phyloP scores from a whole-genome alignment of 768 basidiomycete genomes.

The Suillus plorans region DNA sequence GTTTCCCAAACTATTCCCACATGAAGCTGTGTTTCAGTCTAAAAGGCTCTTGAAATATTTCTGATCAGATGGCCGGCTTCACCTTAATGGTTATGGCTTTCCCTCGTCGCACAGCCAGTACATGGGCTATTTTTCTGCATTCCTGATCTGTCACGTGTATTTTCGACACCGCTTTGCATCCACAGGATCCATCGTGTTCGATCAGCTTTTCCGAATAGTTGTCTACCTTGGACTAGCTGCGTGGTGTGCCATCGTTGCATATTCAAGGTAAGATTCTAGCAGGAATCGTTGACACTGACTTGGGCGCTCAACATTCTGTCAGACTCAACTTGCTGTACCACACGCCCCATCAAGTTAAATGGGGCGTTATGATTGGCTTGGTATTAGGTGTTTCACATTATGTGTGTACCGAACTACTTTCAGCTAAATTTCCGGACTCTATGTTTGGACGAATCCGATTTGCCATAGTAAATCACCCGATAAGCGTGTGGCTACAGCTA shows the following conservation, averaged over 20 bases:
- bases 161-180: conserved; percentile 65
- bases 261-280: conserved; percentile 60
- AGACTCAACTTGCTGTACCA: conserved; percentile 79
- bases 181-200: conserved; percentile 50
- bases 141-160: conserved; percentile 70
- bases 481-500: conserved; percentile 65
- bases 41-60: conserved; percentile 6
- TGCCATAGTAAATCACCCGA: conserved; percentile 52
- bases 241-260: conserved; percentile 71
- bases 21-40: not conserved
- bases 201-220: conserved; percentile 45
- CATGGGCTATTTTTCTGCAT: conserved; percentile 85
- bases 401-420: conserved; percentile 55
- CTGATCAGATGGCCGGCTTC: conserved; percentile 17
- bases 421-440: conserved; percentile 51
- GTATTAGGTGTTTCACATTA: conserved; percentile 56
- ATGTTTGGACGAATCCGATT: conserved; percentile 49
- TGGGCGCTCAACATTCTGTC: not conserved
- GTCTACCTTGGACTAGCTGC: conserved; percentile 50
- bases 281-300: not conserved
- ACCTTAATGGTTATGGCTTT: conserved; percentile 72
- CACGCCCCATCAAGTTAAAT: conserved; percentile 66
- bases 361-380: conserved; percentile 70
- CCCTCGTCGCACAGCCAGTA: conserved; percentile 90
- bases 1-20: not conserved